phyloP scores from a whole-genome alignment of 2,329 filamentous ascomycete genomes.

The Sarocladium kiliense region DNA sequence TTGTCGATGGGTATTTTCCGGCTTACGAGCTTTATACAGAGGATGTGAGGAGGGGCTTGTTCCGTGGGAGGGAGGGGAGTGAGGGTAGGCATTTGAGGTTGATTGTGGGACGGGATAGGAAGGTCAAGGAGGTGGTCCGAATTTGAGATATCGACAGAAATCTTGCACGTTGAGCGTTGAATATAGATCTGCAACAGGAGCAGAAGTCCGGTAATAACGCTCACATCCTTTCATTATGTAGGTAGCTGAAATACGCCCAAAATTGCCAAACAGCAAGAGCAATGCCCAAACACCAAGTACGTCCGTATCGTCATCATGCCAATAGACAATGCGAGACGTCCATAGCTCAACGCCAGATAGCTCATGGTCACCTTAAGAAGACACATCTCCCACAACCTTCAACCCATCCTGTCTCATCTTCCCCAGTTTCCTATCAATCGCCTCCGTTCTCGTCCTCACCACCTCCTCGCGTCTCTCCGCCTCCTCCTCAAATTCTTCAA shows the following conservation, averaged over 20 bases:
- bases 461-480: constrained; percentile 49
- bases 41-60: constrained; percentile 51
- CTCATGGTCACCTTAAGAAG: not conserved
- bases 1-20: constrained; percentile 66
- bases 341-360: not conserved
- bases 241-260: not conserved
- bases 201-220: too few relatives aligned
- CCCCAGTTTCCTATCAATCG: constrained; percentile 49
- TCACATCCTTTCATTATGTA: not conserved
- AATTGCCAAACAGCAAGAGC: not conserved
- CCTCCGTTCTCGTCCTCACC: constrained; percentile 46
- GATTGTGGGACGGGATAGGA: constrained; percentile 55
- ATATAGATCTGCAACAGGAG: too few relatives aligned
- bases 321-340: not conserved
- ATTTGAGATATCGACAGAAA: constrained; percentile 28
- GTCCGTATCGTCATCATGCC: not conserved
- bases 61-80: constrained; percentile 47
- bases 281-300: not conserved
- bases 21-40: constrained; percentile 67
- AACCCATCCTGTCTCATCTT: constrained; percentile 53
- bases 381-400: constrained; percentile 44
- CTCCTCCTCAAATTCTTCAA: constrained; percentile 49
- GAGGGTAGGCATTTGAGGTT: constrained; percentile 39
- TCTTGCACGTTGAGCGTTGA: too few relatives aligned
- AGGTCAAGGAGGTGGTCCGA: constrained; percentile 49